These are phyloP conservation scores for Ceratocystis destructans DNA, from an alignment of 2,329 filamentous ascomycete genomes.

Conservation along the genomic window DNA sequence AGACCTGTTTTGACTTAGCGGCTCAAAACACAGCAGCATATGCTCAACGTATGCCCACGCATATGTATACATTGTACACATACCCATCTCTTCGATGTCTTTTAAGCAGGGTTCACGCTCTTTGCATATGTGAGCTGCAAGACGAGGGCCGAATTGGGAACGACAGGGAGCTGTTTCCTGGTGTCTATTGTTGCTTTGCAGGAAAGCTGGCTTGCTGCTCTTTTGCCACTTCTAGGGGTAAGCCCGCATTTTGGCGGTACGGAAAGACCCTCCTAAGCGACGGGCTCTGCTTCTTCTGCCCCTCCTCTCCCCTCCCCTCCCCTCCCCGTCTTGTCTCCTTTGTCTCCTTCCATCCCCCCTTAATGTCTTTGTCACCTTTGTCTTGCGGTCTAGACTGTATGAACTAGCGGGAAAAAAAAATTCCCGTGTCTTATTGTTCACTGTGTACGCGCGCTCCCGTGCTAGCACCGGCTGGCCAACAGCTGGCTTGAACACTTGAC, in stretches of 20 bases:
- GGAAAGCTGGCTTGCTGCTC: not conserved
- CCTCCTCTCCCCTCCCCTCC: too few relatives aligned
- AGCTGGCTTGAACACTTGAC: not conserved
- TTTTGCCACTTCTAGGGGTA: not conserved
- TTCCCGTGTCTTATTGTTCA: not conserved
- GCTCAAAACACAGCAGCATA: not conserved
- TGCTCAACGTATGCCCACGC: not conserved
- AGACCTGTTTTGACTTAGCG: not conserved
- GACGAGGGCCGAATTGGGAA: not conserved
- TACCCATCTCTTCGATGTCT: not conserved
- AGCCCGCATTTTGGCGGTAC: constrained; percentile 1
- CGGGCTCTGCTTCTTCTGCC: not conserved
- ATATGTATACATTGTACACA: not conserved
- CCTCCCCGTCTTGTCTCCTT: too few relatives aligned
- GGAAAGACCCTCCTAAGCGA: not conserved
- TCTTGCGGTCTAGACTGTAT: constrained; percentile 4
- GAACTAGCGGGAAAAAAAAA: not conserved
- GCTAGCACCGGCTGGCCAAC: not conserved
- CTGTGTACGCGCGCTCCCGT: not conserved
- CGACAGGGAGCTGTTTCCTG: not conserved
- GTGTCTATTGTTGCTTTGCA: not conserved
- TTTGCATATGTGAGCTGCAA: not conserved
- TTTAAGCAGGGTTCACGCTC: not conserved
- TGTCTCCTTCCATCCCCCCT: too few relatives aligned
- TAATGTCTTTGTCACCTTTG: not conserved